These are phyloP conservation scores for Gnomoniopsis sp. DNA, from an alignment of 2,329 filamentous ascomycete species.

Conservation along the genomic window DNA sequence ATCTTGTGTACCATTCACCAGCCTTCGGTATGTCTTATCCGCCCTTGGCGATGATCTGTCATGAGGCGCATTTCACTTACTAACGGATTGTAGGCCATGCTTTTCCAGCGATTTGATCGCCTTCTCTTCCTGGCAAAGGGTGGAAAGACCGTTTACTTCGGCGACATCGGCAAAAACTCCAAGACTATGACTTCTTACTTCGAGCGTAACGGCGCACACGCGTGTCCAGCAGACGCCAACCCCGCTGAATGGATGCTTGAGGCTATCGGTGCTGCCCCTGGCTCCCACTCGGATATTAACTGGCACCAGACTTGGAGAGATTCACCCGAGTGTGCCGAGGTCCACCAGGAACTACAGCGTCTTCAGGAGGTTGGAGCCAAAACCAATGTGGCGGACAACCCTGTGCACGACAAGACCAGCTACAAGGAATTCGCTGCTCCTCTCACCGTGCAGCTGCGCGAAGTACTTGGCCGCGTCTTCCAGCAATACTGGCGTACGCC, in stretches of 20 bases:
- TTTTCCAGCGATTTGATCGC: conserved; percentile 84
- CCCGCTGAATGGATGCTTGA: conserved; percentile 79
- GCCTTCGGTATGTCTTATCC: conserved; percentile 53
- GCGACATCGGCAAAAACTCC: conserved; percentile 70
- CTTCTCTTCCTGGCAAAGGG: conserved; percentile 71
- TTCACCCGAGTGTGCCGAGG: conserved; percentile 51
- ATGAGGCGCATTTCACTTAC: background rate
- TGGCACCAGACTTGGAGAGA: conserved; percentile 63
- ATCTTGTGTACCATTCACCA: conserved; percentile 96
- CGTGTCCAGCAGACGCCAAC: conserved; percentile 67
- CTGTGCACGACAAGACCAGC: conserved; percentile 35
- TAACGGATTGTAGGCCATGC: conserved; percentile 54
- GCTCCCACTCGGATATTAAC: conserved; percentile 59
- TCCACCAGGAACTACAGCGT: conserved; percentile 55
- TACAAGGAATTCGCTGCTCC: conserved; percentile 68
- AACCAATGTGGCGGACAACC: conserved; percentile 18
- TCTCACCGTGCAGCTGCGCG: conserved; percentile 56
- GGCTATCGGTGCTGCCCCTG: conserved; percentile 61
- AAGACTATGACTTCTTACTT: conserved; percentile 70
- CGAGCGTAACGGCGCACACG: conserved; percentile 63
- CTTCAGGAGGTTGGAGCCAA: conserved; percentile 41
- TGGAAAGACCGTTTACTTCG: conserved; percentile 74
- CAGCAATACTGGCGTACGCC: conserved; percentile 72
- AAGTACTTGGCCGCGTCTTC: conserved; percentile 62
- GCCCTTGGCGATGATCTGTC: no score